Percentiles rank a stretch among this genome's conserved stretches.
phyloP scores from a whole-genome alignment of 2,329 filamentous ascomycete genomes.

The Amauroascus verrucosus region DNA sequence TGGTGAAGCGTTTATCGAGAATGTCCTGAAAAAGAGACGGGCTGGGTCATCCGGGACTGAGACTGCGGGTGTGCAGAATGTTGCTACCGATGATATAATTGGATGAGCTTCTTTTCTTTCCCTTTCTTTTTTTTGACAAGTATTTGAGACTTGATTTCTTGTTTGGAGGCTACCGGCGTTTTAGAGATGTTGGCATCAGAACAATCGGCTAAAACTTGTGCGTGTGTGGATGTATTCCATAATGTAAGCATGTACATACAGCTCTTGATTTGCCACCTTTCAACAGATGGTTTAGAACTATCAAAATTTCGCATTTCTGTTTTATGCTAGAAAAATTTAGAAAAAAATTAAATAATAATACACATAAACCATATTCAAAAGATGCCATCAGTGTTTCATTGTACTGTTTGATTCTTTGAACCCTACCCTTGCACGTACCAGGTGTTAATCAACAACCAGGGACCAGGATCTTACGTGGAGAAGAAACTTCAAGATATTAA shows the following conservation, averaged over 20 bases:
- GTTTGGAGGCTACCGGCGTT: background rate
- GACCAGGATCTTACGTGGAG: slow-evolving; percentile 1
- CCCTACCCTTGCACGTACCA: background rate
- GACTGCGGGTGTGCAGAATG: slow-evolving; percentile 22
- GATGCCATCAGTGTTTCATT: slow-evolving; percentile 9
- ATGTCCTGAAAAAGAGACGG: slow-evolving; percentile 75
- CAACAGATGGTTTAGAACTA: background rate
- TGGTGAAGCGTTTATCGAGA: slow-evolving; percentile 97
- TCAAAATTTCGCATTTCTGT: slow-evolving; percentile 6
- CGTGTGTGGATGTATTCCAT: too few relatives aligned
- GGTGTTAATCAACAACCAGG: slow-evolving; percentile 4
- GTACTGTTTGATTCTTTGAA: slow-evolving; percentile 5
- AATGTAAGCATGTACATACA: too few relatives aligned
- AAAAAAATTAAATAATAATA: slow-evolving; percentile 3
- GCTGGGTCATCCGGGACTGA: slow-evolving; percentile 21
- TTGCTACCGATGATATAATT: slow-evolving; percentile 22
- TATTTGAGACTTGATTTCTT: too few relatives aligned
- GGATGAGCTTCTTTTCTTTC: slow-evolving; percentile 18
- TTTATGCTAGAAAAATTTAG: slow-evolving; percentile 3
- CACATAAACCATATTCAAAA: background rate
- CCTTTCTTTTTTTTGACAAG: background rate
- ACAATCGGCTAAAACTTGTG: background rate
- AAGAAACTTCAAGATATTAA: background rate
- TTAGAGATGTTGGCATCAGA: background rate
- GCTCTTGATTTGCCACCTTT: background rate